Evolutionary conservation across 2,329 filamentous ascomycete genomes (phyloP), one percentile per base, ranked within the genome.

Genomic region (Claviceps paspali): DNA sequence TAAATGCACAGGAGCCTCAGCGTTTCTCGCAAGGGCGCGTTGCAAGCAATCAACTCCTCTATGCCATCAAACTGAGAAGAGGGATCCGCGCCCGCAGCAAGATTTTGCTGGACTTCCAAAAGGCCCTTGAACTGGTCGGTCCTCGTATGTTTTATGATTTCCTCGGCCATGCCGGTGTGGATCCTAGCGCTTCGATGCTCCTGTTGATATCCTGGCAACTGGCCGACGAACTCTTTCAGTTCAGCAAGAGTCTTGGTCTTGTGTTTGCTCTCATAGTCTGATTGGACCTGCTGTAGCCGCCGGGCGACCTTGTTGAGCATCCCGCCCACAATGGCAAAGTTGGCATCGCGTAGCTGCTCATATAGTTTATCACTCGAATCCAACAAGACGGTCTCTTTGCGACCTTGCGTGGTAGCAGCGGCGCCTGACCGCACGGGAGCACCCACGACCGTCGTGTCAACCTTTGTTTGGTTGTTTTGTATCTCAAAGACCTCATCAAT

Each of bases 401-500:
- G 66, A 58, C 77, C 60, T 60, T 79, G 58, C 40, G 67, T 55
- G 10, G 71, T 59, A 30, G 69, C 63, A 30, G 69, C 63, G 14
- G 79, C 64, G 6, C 68, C 67, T 36, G 73, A 68, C 39, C 76
- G 74, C 23, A 79, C 67, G 19, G 78, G 68, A n/a, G 73, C 71
- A 9, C 88, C 88, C 8, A 95, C 76, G 41, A 96, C 75, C 2
- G 86, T 86, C 2, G 85, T 84, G 53, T 96, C 88, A 17, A 96
- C 77, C 53, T 96, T 91, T 27, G 84, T 79, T 54, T 93, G 86
- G 51, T 92, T 96, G 52, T 95, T 82, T 45, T 83, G 76, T 43
- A 98, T 93, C 23, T 82, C 79, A 52, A 93, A 92, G 12, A 91
- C 71, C 55, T 98, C 91, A 52, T 98, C 92, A 38, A 98, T 80